Evolutionary conservation across 2,329 filamentous ascomycete species (phyloP), one percentile per base, ranked within the genome.

Genomic region (Penicillium sp.): DNA sequence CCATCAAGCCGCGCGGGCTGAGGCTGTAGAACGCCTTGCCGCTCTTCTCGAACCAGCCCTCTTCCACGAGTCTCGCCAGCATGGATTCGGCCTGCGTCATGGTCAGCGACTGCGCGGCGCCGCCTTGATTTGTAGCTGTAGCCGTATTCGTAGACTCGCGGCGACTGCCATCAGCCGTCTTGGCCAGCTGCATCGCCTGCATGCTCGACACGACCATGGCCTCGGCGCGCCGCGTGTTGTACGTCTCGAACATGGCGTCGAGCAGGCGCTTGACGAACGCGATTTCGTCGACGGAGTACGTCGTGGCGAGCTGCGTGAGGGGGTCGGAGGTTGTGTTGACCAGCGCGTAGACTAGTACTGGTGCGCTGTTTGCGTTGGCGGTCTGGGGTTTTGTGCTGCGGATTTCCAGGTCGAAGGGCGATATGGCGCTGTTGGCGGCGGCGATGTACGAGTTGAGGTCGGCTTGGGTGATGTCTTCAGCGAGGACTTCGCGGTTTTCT

Each of bases 301-400:
- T 85, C 0, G 94, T 97, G 1, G 92, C 91, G 40, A 97, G 81
- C 66, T 97, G 93, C 0, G 91, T 95, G 59, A 93, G 78, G 0
- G 87, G 79, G 71, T 99, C 94, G 60, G 88, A 91, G 9, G 89
- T 87, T 1, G 88, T 90, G 74, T 99, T 99, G 47, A 97, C 87
- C 33, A 99, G 79, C 1, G 89, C 90, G 70, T 87, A 96, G 21
- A 91, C 77, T n/a, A 85, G 83, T 3, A 52, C 28, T 5, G 43
- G 26, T 11, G 57, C 46, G 12, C 59, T 57, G 24, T 62, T 51
- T 18, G 65, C 33, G 62, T 83, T 84, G 9, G 80, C 45, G 28
- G 21, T 12, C 18, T 58, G 56, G 21, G 35, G 56, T n/a, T 54
- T 58, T 18, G 51, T 83, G 67, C 81, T 88, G 60, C 91, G 85